Conservation (phyloP, 208 protist species). For the Acanthamoeba polyphaga region DNA sequence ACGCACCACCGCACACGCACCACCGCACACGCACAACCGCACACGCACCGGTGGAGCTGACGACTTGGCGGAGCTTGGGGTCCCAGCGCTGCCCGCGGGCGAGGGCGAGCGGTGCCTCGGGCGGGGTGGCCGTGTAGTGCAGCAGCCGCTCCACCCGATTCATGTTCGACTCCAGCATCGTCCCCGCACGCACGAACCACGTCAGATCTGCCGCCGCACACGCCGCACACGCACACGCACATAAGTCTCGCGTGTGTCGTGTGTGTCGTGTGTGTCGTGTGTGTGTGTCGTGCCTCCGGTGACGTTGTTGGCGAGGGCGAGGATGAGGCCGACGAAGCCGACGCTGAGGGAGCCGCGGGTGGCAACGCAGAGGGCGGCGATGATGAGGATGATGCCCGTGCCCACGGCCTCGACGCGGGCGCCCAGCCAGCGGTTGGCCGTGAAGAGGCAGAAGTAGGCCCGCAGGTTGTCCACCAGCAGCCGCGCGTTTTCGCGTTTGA, state of each 20-base stretch:
- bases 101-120: conserved; percentile 62
- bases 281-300: background rate
- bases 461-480: conserved; percentile 79
- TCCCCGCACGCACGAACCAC: conserved; percentile 56
- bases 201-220: background rate
- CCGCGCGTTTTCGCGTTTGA: conserved; percentile 63
- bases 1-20: background rate
- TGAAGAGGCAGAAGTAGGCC: conserved; percentile 79
- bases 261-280: too few species aligned
- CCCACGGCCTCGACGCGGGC: background rate
- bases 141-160: conserved; percentile 86
- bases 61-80: background rate
- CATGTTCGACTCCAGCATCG: conserved; percentile 86
- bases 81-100: background rate
- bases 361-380: background rate
- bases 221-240: too few species aligned
- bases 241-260: too few species aligned
- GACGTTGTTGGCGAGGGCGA: background rate
- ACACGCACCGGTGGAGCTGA: background rate
- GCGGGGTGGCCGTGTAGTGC: conserved; percentile 79
- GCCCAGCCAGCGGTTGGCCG: conserved; percentile 76
- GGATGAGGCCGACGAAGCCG: conserved; percentile 2
- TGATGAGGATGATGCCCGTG: background rate
- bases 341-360: background rate
- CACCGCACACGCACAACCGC: background rate